These are phyloP conservation scores for Magnusiomyces paraingens DNA, from an alignment of 1,139 yeast genomes.

Conservation along the genomic window DNA sequence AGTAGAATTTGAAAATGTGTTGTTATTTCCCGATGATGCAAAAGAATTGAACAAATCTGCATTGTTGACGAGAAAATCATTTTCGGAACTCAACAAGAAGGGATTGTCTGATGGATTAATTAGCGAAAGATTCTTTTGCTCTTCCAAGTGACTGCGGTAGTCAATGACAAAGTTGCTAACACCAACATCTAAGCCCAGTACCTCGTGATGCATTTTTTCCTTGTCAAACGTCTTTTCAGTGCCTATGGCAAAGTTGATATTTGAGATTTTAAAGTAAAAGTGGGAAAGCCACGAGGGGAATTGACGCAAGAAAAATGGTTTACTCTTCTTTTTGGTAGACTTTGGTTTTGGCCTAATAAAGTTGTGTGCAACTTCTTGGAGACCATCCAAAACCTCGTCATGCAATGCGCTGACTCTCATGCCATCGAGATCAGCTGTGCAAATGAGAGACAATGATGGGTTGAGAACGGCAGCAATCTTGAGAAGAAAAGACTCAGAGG, in stretches of 20 bases:
- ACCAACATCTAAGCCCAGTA: constrained; percentile 12
- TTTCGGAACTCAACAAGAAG: too few species aligned
- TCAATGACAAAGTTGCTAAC: constrained; percentile 14
- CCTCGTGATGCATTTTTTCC: constrained; percentile 19
- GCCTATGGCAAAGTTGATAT: constrained; percentile 28
- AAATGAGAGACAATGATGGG: constrained; percentile 25
- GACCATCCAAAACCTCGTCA: constrained; percentile 26
- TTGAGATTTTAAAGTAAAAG: constrained; percentile 25
- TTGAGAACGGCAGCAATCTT: constrained; percentile 27
- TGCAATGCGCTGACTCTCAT: constrained; percentile 26
- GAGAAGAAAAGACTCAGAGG: constrained; percentile 26
- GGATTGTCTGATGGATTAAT: too few species aligned
- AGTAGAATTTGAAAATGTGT: not conserved
- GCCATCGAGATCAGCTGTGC: constrained; percentile 25
- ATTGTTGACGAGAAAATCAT: too few species aligned
- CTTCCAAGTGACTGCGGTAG: constrained; percentile 13
- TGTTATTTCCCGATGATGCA: too few species aligned
- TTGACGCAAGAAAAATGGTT: constrained; percentile 21
- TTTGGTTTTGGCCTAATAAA: not conserved
- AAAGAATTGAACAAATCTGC: too few species aligned
- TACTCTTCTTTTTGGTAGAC: not conserved
- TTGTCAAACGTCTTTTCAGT: constrained; percentile 19
- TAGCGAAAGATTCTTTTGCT: constrained; percentile 1
- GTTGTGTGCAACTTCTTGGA: constrained; percentile 24
- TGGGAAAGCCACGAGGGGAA: constrained; percentile 32